Evolutionary conservation across 805 yeast genomes (phyloP).

Genomic region (Sugiyamaella lignohabitans): DNA sequence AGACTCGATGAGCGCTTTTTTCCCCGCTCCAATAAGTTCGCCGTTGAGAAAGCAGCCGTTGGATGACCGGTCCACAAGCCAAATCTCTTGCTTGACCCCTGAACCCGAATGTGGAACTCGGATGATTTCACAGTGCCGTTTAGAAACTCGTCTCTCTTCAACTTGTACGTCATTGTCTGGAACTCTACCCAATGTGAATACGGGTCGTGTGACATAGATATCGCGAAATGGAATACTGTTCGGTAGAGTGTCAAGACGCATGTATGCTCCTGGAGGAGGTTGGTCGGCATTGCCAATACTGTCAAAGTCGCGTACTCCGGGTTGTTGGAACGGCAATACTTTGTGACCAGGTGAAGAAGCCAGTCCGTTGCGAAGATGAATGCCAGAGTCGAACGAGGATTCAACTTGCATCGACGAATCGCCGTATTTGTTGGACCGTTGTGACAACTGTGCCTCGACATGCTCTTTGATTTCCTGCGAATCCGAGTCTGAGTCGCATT

Average conservation of each 20-base stretch:
- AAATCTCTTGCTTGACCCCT: conserved; percentile 53
- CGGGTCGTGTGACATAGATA: conserved; percentile 58
- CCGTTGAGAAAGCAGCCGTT: conserved; percentile 73
- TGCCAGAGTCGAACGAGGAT: background rate
- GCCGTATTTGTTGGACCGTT: conserved; percentile 1
- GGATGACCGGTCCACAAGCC: conserved; percentile 75
- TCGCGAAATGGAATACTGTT: conserved; percentile 43
- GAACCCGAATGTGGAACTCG: conserved; percentile 23
- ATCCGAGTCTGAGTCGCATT: conserved; percentile 17
- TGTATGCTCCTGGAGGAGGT: conserved; percentile 45
- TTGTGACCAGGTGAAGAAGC: background rate
- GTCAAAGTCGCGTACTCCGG: conserved; percentile 3
- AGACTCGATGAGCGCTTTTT: conserved; percentile 53
- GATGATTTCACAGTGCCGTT: conserved; percentile 67
- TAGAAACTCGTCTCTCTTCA: conserved; percentile 72
- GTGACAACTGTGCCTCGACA: conserved; percentile 21
- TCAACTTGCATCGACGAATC: conserved; percentile 1
- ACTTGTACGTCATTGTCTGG: conserved; percentile 48
- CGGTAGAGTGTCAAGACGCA: conserved; percentile 49
- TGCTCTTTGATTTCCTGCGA: conserved; percentile 22
- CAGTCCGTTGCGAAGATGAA: background rate
- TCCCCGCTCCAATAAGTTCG: conserved; percentile 50
- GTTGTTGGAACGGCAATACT: background rate
- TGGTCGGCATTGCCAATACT: conserved; percentile 3
- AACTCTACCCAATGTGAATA: conserved; percentile 69